Evolutionary conservation across 73 alveolate genomes (phyloP), one percentile per base, ranked within the genome.

Genomic region (Paramecium tetraurelia): DNA sequence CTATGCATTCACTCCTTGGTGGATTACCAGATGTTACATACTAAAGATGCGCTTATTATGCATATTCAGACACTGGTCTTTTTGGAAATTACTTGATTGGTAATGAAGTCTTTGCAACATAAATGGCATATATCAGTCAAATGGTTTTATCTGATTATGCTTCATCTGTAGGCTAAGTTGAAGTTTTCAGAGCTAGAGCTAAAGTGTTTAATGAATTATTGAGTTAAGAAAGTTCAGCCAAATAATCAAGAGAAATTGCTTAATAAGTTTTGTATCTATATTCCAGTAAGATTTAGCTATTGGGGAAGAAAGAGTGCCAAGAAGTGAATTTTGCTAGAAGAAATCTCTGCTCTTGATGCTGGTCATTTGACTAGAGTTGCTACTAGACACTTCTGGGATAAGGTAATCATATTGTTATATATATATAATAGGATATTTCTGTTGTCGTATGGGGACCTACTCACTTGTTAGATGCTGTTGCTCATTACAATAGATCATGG

Each of bases 181-280:
- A 96, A 86, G 95, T 95, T 38, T 93, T 50, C 93, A 94, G 98
- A 94, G 97, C 96, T 46, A 94, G 97, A 92, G 95, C 96, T 86
- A 58, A 80, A 36, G 92, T 94, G 9, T 96, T 87, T 92, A 95
- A 95, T 93, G 95, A 85, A 68, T 86, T 96, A 71, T 86, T 93
- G 57, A 92, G 89, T 40, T 76, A 77, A 46, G 92, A 92, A 40
- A 84, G 90, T 84, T 63, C 95, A 18, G 92, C 93, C 27, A 94
- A 93, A 48, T 57, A 84, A n/a, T 93, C 93, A 20, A 20, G 77
- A 63, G 95, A 83, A 43, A 84, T 86, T 44, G 92, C 94, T 44
- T 40, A 46, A 38, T 44, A 89, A 70, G 90, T 89, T 40, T 50
- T 24, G 90, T 86, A 86, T 58, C 18, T 10, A 8, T 35, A 9